Conservation (phyloP, 768 basidiomycete genomes). For the Leccinum imitatum region DNA sequence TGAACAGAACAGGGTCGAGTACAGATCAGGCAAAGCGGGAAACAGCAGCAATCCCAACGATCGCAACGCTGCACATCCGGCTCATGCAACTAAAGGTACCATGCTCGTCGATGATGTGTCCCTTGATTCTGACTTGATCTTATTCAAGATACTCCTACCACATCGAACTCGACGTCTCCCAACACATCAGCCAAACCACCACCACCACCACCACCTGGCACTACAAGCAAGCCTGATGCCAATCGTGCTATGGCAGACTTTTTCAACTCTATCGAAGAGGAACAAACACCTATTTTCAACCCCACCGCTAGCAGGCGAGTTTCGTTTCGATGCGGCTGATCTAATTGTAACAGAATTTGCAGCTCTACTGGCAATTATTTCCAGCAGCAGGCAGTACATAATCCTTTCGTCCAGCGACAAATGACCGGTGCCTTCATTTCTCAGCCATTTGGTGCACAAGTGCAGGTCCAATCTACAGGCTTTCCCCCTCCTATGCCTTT, state of each 20-base stretch:
- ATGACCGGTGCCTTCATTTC: slow-evolving; percentile 45
- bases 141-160: slow-evolving; percentile 15
- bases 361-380: slow-evolving; percentile 53
- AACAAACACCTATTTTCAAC: slow-evolving; percentile 71
- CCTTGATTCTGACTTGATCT: slow-evolving; percentile 1
- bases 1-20: slow-evolving; percentile 91
- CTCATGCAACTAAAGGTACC: slow-evolving; percentile 20
- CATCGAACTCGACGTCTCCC: slow-evolving; percentile 21
- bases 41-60: slow-evolving; percentile 42
- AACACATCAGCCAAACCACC: slow-evolving; percentile 21
- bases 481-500: slow-evolving; percentile 45
- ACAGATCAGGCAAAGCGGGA: slow-evolving; percentile 75
- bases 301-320: slow-evolving; percentile 54
- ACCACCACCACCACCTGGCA: slow-evolving; percentile 18
- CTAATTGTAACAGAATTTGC: slow-evolving; percentile 13
- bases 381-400: slow-evolving; percentile 59
- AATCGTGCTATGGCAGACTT: slow-evolving; percentile 73
- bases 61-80: slow-evolving; percentile 9
- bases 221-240: slow-evolving; percentile 34
- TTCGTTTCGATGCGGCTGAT: background rate
- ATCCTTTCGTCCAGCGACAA: slow-evolving; percentile 74
- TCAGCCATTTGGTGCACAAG: slow-evolving; percentile 45
- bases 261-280: slow-evolving; percentile 84
- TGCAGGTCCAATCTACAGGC: slow-evolving; percentile 58
- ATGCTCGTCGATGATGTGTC: background rate